Evolutionary conservation across 2,329 filamentous ascomycete species (phyloP), one percentile per base, ranked within the genome.

Genomic region (Gliomastix tumulicola): DNA sequence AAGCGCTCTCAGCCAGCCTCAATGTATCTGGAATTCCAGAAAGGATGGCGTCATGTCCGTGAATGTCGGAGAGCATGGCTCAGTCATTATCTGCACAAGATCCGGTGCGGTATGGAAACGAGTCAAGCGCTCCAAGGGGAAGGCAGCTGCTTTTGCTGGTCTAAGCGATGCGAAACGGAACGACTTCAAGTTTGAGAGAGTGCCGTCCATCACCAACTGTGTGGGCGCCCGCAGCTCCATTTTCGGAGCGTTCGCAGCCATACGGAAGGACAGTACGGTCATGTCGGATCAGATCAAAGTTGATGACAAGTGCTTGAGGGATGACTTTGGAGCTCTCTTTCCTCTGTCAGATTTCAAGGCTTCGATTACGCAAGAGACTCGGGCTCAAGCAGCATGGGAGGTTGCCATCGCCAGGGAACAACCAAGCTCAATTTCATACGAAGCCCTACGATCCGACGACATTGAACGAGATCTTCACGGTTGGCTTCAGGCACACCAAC

Each of bases 61-160:
- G 3, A 84, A 80, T 42, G 82, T 97, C 4, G 88, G 89, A 25
- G 88, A 95, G 54, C 84, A 97, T 56, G 92, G 89, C 3, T 94
- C 89, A 1, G 87, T 98, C 45, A 94, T 98, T 38, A 79, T 98
- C 43, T 90, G 88, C 45, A 98, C 92, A 0, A 76, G 88, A 41
- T 90, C 88, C 30, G 92, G 92, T 3, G 90, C 87, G 33, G 90
- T 96, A 0, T 98, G 90, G 90, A 82, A 82, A 47, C 82, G 90
- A 40, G 80, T 92, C 35, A 88, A 87, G 51, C 77, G 92, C 42
- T 71, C 76, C 19, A 94, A 90, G 45, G 80, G 84, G 34, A 94
- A 94, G 50, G 79, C 83, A 45, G 69, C 76, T 0, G 64, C 67
- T 2, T 59, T 60, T 16, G 36, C 63, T 11, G 65, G 63, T 4